Evolutionary conservation across 1,139 yeast genomes (phyloP).

Genomic region (Kazachstania sp.): DNA sequence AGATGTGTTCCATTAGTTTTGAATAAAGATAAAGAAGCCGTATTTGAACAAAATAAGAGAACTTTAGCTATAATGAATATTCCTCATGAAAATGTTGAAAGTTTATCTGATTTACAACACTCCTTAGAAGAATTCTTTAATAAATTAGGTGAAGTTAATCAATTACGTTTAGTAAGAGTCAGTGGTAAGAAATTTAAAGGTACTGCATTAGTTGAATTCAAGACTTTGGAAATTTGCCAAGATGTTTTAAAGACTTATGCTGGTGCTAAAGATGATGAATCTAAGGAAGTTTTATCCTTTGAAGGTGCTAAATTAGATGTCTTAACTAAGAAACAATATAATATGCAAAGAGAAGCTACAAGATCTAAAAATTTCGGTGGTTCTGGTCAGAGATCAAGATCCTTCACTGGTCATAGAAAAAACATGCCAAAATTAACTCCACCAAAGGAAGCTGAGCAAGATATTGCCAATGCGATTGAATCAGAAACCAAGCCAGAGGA

Average conservation of each 20-base stretch:
- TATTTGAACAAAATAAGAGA: conserved; percentile 59
- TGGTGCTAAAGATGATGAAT: conserved; percentile 12
- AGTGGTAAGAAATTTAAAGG: conserved; percentile 66
- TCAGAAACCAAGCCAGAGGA: neutral
- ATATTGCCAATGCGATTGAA: neutral
- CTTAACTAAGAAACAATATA: conserved; percentile 29
- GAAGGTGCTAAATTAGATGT: conserved; percentile 26
- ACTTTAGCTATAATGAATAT: conserved; percentile 48
- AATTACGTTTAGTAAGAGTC: conserved; percentile 60
- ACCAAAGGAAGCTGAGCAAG: conserved; percentile 6
- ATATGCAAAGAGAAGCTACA: conserved; percentile 30
- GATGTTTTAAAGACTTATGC: conserved; percentile 44
- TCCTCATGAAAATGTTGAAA: conserved; percentile 49
- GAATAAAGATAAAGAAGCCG: conserved; percentile 35
- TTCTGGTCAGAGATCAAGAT: conserved; percentile 31
- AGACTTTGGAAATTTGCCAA: conserved; percentile 62
- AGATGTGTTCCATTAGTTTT: conserved; percentile 52
- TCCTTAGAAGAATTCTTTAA: conserved; percentile 69
- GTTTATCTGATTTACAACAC: conserved; percentile 47
- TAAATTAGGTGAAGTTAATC: conserved; percentile 38
- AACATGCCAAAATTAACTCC: conserved; percentile 26
- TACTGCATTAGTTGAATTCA: conserved; percentile 81
- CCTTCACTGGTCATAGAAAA: conserved; percentile 31
- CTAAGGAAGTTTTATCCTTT: conserved; percentile 21
- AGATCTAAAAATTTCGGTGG: conserved; percentile 31